A percentile compares a stretch with the other conserved stretches of the same genome.
Evolutionary conservation across 129 eudicot species (phyloP).

Genomic region (Glebionis coronaria): DNA sequence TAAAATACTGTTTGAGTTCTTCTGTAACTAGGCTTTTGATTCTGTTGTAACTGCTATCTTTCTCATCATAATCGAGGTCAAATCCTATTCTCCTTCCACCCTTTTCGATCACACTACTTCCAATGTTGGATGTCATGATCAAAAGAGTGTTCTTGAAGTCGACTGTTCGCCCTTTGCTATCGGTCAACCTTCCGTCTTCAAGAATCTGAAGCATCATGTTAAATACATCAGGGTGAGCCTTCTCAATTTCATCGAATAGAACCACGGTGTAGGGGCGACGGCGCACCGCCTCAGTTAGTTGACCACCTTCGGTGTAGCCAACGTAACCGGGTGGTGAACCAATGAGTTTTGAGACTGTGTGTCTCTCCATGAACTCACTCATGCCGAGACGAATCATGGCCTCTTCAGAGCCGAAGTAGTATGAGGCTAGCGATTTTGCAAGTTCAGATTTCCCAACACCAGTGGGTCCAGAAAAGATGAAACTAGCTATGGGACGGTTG

Average conservation of each 20-base stretch:
- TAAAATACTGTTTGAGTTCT: conserved; percentile 35
- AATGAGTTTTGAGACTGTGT: conserved; percentile 41
- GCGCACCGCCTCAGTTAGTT: conserved; percentile 41
- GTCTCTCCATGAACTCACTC: conserved; percentile 46
- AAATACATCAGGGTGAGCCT: conserved; percentile 52
- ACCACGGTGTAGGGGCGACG: conserved; percentile 40
- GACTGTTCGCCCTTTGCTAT: conserved; percentile 45
- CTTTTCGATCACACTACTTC: conserved; percentile 31
- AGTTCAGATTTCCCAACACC: conserved; percentile 45
- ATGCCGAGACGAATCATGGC: conserved; percentile 40
- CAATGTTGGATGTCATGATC: conserved; percentile 47
- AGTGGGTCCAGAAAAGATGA: conserved; percentile 41
- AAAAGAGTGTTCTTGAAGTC: conserved; percentile 51
- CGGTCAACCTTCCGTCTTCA: conserved; percentile 52
- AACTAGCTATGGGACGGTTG: conserved; percentile 40
- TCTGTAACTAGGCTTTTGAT: conserved; percentile 34
- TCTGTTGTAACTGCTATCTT: conserved; percentile 66
- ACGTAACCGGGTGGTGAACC: conserved; percentile 57
- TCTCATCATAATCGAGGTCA: conserved; percentile 67
- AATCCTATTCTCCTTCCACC: conserved; percentile 74
- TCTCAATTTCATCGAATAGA: conserved; percentile 54
- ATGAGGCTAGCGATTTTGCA: conserved; percentile 37
- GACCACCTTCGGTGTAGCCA: conserved; percentile 55
- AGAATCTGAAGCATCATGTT: conserved; percentile 49
- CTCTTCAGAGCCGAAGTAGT: conserved; percentile 42